Evolutionary conservation across 768 basidiomycete genomes (phyloP), one percentile per base, ranked within the genome.

Genomic region (Trametes gibbosa): DNA sequence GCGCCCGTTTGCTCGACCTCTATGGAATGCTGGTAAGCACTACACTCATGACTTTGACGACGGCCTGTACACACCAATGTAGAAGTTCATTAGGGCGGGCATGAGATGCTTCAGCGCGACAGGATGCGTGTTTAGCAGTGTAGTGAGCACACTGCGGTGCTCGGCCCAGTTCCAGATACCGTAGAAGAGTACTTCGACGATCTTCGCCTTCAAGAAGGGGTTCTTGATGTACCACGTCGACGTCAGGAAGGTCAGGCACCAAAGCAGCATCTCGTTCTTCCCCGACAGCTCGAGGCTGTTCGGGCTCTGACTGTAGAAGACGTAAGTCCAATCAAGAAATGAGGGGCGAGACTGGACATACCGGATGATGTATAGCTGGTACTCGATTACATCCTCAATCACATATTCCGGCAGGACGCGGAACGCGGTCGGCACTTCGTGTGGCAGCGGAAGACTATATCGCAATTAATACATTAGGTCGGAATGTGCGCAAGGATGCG

Each of bases 141-240:
- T 84, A 13, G 90, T 91, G 59, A 99, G 77, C 40, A 95, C 82
- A 8, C 92, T 92, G 52, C 82, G 77, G 24, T 77, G 78, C 65
- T 87, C 85, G 19, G 80, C 86, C 73, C 56, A 89, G 85, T 41
- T 82, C 78, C 75, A 87, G 79, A 41, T 87, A 81, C 56, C 84
- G 71, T 84, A 86, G 73, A 88, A 92, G 52, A 93, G 71, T 10
- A 87, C 85, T 89, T 93, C 64, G 5, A 98, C 94, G 60, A 98
- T 89, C 74, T 98, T 96, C 19, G 93, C 85, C 74, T 98, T 98
- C 66, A 99, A 72, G 79, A 96, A 98, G 0, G 97, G 97, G 66
- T 98, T 99, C 78, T 97, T 97, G 80, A 99, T 95, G 71, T 95
- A 98, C 84, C 92, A 94, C 0, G 95, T 96, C 37, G 92, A 94